These are phyloP conservation scores for Nemania bipapillata DNA, from an alignment of 2,329 filamentous ascomycete species.

Conservation along the genomic window DNA sequence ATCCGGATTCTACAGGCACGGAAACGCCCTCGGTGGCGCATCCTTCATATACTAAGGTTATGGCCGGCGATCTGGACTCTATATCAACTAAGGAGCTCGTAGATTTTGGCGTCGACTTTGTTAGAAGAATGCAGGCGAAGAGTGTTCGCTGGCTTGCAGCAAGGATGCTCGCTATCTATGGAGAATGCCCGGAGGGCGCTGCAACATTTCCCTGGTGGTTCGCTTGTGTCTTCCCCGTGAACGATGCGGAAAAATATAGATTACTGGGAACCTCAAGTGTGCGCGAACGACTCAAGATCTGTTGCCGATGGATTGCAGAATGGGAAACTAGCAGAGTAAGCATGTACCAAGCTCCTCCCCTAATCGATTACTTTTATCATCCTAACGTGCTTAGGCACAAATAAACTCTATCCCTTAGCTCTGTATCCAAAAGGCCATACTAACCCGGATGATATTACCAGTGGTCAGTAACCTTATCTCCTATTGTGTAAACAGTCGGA, in stretches of 20 bases:
- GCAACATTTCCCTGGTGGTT: slow-evolving; percentile 90
- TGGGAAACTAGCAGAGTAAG: slow-evolving; percentile 77
- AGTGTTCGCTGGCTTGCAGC: slow-evolving; percentile 80
- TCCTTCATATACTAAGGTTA: slow-evolving; percentile 31
- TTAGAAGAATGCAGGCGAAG: slow-evolving; percentile 72
- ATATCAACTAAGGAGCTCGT: slow-evolving; percentile 79
- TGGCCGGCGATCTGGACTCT: slow-evolving; percentile 56
- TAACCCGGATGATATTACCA: slow-evolving; percentile 7
- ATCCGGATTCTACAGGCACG: slow-evolving; percentile 13
- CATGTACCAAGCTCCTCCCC: not conserved
- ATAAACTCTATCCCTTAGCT: slow-evolving; percentile 6
- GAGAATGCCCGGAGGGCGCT: slow-evolving; percentile 79
- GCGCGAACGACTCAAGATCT: slow-evolving; percentile 83
- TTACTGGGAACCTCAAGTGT: slow-evolving; percentile 79
- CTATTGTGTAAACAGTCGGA: not conserved
- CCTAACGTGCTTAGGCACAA: not conserved
- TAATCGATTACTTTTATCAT: not conserved
- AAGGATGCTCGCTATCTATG: slow-evolving; percentile 77
- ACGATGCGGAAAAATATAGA: slow-evolving; percentile 81
- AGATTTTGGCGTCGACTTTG: slow-evolving; percentile 72
- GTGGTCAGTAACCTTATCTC: slow-evolving; percentile 31
- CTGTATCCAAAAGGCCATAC: not conserved
- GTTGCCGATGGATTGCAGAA: slow-evolving; percentile 79
- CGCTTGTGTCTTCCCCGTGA: slow-evolving; percentile 80
- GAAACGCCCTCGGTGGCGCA: slow-evolving; percentile 34